Conservation (phyloP, 2,329 filamentous ascomycete genomes). For the Xylariaceae sp. region DNA sequence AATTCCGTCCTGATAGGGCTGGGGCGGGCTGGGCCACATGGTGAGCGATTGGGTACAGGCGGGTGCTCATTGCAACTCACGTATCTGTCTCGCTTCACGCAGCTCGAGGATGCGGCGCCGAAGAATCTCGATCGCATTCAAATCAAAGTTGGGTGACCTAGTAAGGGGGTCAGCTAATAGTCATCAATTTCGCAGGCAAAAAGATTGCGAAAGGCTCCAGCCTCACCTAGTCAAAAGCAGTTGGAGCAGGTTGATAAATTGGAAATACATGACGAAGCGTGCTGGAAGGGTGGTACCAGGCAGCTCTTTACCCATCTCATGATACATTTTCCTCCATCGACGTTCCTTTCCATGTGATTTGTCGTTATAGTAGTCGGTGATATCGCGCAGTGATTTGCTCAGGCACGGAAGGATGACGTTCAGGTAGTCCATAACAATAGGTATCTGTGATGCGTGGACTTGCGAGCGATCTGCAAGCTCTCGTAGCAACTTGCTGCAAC, state of each 20-base stretch:
- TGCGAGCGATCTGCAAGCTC: slow-evolving; percentile 52
- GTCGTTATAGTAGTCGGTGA: slow-evolving; percentile 48
- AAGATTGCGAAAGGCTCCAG: neutral
- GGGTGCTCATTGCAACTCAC: slow-evolving; percentile 33
- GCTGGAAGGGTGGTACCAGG: slow-evolving; percentile 46
- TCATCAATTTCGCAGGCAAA: neutral
- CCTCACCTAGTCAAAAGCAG: slow-evolving; percentile 48
- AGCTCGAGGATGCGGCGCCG: slow-evolving; percentile 46
- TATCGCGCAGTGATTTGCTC: slow-evolving; percentile 48
- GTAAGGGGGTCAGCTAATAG: slow-evolving; percentile 10
- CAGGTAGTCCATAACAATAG: slow-evolving; percentile 50
- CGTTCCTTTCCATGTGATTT: slow-evolving; percentile 40
- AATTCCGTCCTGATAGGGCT: slow-evolving; percentile 21
- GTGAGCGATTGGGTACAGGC: slow-evolving; percentile 14
- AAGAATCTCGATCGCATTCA: slow-evolving; percentile 48
- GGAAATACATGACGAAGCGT: slow-evolving; percentile 53
- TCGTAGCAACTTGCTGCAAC: slow-evolving; percentile 42
- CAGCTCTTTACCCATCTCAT: slow-evolving; percentile 49
- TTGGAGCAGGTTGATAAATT: slow-evolving; percentile 45
- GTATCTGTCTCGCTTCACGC: slow-evolving; percentile 49
- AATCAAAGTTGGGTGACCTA: slow-evolving; percentile 50
- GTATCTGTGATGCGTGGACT: slow-evolving; percentile 45
- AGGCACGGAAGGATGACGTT: slow-evolving; percentile 54
- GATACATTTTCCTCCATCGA: slow-evolving; percentile 57
- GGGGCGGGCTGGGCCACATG: slow-evolving; percentile 18